Evolutionary conservation across 768 basidiomycete genomes (phyloP), one percentile per base, ranked within the genome.

Genomic region (Termitomyces titanicus): DNA sequence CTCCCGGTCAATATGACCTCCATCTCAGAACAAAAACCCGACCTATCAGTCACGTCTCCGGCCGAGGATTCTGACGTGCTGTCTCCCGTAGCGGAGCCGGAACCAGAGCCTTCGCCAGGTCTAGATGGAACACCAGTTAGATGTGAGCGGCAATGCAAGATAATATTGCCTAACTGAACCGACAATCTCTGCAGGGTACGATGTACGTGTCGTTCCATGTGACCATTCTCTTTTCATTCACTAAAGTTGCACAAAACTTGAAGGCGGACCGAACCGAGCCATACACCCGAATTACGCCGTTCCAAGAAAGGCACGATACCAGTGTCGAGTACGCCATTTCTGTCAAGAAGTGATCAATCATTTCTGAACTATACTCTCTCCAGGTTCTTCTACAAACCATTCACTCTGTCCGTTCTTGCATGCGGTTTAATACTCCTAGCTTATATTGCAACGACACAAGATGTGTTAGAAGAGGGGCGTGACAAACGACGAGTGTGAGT

Each of bases 351-450:
- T 53, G 40, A 52, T 53, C 24, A 29, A 57, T 63, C 39, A 57
- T 56, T 52, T 25, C 49, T 61, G 45, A 25, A 55, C 54, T 42
- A 47, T 53, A 24, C 12, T 54, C 35, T 57, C 33, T 37, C n/a
- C 48, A 92, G 90, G 63, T 94, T 93, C 73, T 89, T 94, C 68
- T 94, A 89, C 74, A 90, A 87, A 55, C 92, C 91, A 3, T 73
- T 90, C 34, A 94, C 92, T 0, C 74, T 94, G 50, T 85, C 89
- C 11, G 84, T 87, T 25, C 80, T 93, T 34, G 76, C 86, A 3
- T 66, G 78, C 42, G 88, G 85, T 10, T 73, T 94, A 54, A 72
- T 83, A 33, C 73, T 85, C 5, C 74, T 94, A 53, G 88, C 89
- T 0, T 93, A 94, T 72, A 78, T 92, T 42, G 92, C 90, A 11